A percentile compares a stretch with the other conserved stretches of the same genome.
Evolutionary conservation across 208 protist species (phyloP).

Genomic region (Lotmaria passim): DNA sequence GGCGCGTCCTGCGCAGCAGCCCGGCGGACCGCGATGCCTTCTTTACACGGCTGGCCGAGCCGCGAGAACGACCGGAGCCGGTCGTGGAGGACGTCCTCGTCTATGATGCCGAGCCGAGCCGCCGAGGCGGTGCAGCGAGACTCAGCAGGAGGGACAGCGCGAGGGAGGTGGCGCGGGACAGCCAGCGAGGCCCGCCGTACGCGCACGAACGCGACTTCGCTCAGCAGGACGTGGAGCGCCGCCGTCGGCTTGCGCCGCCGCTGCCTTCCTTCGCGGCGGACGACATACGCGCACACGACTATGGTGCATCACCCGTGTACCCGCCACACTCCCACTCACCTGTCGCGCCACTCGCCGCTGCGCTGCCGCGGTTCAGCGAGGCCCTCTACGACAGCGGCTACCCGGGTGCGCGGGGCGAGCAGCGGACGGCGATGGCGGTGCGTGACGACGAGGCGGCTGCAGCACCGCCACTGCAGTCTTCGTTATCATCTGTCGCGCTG

Average conservation of each 20-base stretch:
- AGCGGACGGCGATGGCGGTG: neutral
- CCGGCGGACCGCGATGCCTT: constrained; percentile 38
- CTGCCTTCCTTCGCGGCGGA: neutral
- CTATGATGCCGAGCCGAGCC: constrained; percentile 3
- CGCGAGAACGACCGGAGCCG: constrained; percentile 31
- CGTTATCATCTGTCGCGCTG: neutral
- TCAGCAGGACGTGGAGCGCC: neutral
- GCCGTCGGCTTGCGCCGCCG: neutral
- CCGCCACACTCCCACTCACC: neutral
- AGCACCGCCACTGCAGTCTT: neutral
- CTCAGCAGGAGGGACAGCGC: too few relatives aligned
- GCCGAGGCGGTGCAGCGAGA: neutral
- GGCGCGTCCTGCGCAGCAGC: constrained; percentile 23
- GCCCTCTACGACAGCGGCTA: constrained; percentile 15
- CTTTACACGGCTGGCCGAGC: constrained; percentile 48
- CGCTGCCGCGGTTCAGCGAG: neutral
- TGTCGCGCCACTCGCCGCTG: neutral
- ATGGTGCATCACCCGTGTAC: neutral
- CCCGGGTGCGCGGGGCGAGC: neutral
- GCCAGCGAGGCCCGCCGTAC: neutral
- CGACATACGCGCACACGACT: constrained; percentile 14
- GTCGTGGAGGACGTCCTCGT: constrained; percentile 31
- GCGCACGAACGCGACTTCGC: neutral
- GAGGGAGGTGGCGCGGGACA: neutral
- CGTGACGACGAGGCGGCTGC: neutral